Base-by-base conservation (phyloP, 306 rosid species). In the Aeschynomene evenia region DNA sequence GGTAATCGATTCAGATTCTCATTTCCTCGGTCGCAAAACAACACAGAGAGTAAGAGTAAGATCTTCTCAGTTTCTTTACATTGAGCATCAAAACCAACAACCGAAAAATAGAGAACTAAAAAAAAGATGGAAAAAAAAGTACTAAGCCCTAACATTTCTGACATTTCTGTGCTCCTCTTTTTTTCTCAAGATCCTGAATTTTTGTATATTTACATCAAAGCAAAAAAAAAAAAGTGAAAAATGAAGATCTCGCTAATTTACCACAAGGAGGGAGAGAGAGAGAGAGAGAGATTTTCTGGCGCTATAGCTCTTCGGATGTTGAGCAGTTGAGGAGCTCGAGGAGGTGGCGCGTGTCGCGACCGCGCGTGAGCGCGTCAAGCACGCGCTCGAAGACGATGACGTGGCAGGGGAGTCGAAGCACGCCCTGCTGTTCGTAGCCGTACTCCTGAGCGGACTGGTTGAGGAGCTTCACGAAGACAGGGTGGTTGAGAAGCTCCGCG, bases 401-500 rank as follows among this genome's bases (percentile, higher is more conserved):
- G 26, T 80, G 86, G 62, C 98, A 94, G 6, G 98, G 97, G 16
- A 94, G 81, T 1, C 96, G 82, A 8, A 94, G 94, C 4, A 85
- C 98, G 2, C 97, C 98, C 61, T 84, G 59, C 77, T 93, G 98
- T 26, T 90, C 88, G 74, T 94, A 94, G 0, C 97, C 98, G 79
- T 94, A 94, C 69, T 94, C 98, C 60, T 88, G 94, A 0, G 97
- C 97, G 36, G 98, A 90, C 36, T 79, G 81, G 80, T 90, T 84
- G 21, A 94, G 82, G 1, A 93, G 98, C 77, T 90, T 83, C 3
- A 90, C 85, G 81, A 94, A 94, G 42, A 88, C 57, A 4, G 97
- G 98, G 33, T 94, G 97, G 78, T 94, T 90, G 4, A 94, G 53
- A 6, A 94, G 80, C 77, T 94, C 96, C 0, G 96, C 96, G 51